phyloP scores from a whole-genome alignment of 192 early-diverging fungal genomes.

The Pilobolus umbonatus region DNA sequence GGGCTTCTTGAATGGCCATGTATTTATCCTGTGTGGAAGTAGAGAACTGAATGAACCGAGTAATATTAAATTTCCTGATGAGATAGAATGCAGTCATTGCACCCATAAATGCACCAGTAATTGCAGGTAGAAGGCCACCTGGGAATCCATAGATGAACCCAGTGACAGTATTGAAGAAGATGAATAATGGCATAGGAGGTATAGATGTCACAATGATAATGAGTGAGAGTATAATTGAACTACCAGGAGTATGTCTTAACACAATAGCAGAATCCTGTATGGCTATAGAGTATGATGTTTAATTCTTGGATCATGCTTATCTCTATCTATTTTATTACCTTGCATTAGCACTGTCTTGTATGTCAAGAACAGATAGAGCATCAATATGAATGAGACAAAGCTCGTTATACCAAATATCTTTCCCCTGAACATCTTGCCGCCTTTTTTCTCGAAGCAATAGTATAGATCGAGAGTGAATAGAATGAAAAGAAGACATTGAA shows the following conservation, averaged over 20 bases:
- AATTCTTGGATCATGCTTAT: too few species aligned
- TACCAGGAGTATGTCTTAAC: slow-evolving; percentile 14
- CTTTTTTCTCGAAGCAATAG: too few species aligned
- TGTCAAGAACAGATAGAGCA: too few species aligned
- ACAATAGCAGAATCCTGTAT: slow-evolving; percentile 18
- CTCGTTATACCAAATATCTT: too few species aligned
- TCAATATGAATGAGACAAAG: too few species aligned
- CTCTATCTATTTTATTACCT: too few species aligned
- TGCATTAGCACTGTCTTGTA: too few species aligned
- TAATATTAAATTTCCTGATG: slow-evolving; percentile 17
- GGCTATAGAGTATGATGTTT: too few species aligned
- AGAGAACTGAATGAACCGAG: slow-evolving; percentile 17
- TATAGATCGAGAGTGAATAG: too few species aligned
- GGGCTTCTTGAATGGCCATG: slow-evolving; percentile 27
- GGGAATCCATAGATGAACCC: slow-evolving; percentile 55
- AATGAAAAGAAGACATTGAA: too few species aligned
- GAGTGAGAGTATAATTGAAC: slow-evolving; percentile 19
- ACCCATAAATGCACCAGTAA: slow-evolving; percentile 32
- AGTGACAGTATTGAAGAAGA: slow-evolving; percentile 30
- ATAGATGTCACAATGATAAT: slow-evolving; percentile 37
- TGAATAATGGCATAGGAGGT: slow-evolving; percentile 47
- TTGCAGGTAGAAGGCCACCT: slow-evolving; percentile 41
- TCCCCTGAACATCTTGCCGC: too few species aligned
- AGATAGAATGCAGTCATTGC: slow-evolving; percentile 23
- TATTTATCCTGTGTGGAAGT: slow-evolving; percentile 21